Conservation (phyloP, 2,329 filamentous ascomycete species). For the Neurospora sp. region DNA sequence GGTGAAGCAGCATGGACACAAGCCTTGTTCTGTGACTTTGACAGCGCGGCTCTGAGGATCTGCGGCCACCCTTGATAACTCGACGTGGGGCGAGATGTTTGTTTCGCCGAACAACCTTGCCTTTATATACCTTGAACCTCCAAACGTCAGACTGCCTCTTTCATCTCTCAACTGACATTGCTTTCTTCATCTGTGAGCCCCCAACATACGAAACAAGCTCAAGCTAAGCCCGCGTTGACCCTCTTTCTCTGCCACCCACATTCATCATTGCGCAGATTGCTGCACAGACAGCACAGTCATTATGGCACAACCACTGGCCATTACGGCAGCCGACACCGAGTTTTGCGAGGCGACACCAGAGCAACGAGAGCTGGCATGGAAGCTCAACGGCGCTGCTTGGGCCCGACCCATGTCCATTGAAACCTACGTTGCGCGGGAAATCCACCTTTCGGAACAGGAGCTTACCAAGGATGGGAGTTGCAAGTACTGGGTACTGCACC, state of each 20-base stretch:
- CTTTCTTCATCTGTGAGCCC: background rate
- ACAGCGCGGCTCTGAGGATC: background rate
- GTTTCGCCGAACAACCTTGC: background rate
- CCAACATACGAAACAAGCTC: background rate
- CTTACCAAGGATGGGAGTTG: constrained; percentile 18
- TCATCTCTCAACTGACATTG: background rate
- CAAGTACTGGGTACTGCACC: constrained; percentile 24
- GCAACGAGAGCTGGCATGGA: constrained; percentile 22
- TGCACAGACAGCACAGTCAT: background rate
- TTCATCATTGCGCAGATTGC: background rate
- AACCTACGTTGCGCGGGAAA: constrained; percentile 21
- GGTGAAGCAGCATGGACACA: background rate
- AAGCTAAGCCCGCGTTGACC: background rate
- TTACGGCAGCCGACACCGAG: constrained; percentile 17
- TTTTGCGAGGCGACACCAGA: constrained; percentile 21
- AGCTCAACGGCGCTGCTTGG: constrained; percentile 23
- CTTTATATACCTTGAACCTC: background rate
- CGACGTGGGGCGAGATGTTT: background rate
- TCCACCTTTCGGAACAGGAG: constrained; percentile 18
- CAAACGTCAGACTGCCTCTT: background rate
- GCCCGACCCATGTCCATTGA: constrained; percentile 21
- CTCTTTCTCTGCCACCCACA: background rate
- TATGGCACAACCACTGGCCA: constrained; percentile 14
- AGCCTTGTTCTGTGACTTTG: background rate
- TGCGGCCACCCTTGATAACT: background rate